phyloP scores from a whole-genome alignment of 2,329 filamentous ascomycete genomes.

The Lasiodiplodia theobromae region DNA sequence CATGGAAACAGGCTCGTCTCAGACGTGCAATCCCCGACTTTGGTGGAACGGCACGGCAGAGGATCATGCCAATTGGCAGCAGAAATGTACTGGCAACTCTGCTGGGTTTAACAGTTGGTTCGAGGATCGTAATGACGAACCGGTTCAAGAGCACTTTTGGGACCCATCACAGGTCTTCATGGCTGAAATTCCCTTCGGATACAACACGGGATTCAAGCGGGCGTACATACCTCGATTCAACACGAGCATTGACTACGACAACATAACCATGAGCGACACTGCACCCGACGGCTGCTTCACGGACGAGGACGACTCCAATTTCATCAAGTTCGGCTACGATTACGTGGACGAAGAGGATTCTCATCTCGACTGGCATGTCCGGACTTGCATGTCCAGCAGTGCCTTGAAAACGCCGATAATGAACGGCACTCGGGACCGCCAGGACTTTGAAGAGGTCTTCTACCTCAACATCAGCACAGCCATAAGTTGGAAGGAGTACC shows the following conservation, averaged over 20 bases:
- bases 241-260: background rate
- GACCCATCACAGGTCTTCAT: background rate
- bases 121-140: no score
- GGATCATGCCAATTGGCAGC: background rate
- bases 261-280: background rate
- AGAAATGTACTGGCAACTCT: no score
- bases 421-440: background rate
- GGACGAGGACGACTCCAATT: background rate
- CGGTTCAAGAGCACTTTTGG: background rate
- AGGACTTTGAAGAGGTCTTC: slow-evolving; percentile 12
- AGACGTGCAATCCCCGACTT: background rate
- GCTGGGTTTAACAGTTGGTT: no score
- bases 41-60: background rate
- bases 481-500: background rate
- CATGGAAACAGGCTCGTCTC: background rate
- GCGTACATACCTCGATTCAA: background rate
- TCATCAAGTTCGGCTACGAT: background rate
- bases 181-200: background rate
- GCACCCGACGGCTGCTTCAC: background rate
- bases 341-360: background rate
- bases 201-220: background rate
- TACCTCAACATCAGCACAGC: slow-evolving; percentile 6
- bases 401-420: background rate
- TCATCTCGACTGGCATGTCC: background rate
- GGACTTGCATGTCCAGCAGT: background rate